A percentile compares a stretch with the other conserved stretches of the same genome.
phyloP scores from a whole-genome alignment of 148 eudicot genomes.

The Fagopyrum homotropicum region DNA sequence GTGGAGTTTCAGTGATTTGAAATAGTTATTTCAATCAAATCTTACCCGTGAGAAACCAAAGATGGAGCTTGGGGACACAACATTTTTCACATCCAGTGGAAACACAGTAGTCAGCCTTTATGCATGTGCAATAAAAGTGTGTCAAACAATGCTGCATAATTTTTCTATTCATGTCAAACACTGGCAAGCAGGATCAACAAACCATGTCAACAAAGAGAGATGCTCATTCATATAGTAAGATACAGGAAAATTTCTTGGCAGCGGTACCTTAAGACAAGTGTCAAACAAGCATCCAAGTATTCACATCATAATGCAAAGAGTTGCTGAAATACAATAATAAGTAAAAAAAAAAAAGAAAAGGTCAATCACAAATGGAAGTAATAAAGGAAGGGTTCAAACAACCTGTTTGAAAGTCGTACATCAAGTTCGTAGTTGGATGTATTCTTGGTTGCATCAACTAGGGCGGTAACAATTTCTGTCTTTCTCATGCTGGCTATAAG shows the following conservation, averaged over 20 bases:
- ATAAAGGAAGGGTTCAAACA: constrained; percentile 13
- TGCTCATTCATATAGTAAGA: background rate
- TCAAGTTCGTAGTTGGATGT: constrained; percentile 76
- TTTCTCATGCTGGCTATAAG: constrained; percentile 93
- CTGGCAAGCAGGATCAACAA: background rate
- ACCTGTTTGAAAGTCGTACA: constrained; percentile 72
- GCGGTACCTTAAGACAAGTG: background rate
- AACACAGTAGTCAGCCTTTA: background rate
- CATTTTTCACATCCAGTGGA: background rate
- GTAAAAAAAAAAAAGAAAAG: background rate
- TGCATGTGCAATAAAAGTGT: background rate
- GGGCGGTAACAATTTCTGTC: constrained; percentile 67
- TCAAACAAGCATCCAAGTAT: background rate
- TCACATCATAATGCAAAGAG: background rate
- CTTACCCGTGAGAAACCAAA: background rate
- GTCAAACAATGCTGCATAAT: background rate
- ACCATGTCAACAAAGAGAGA: background rate
- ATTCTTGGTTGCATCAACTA: constrained; percentile 64
- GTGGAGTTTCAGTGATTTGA: background rate
- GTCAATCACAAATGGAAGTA: background rate
- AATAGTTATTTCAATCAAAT: background rate
- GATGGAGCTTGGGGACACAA: background rate
- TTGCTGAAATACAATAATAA: background rate
- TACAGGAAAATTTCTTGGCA: background rate
- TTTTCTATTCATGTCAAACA: background rate